Conservation (phyloP, 768 basidiomycete species). For the Inosperma sp. region DNA sequence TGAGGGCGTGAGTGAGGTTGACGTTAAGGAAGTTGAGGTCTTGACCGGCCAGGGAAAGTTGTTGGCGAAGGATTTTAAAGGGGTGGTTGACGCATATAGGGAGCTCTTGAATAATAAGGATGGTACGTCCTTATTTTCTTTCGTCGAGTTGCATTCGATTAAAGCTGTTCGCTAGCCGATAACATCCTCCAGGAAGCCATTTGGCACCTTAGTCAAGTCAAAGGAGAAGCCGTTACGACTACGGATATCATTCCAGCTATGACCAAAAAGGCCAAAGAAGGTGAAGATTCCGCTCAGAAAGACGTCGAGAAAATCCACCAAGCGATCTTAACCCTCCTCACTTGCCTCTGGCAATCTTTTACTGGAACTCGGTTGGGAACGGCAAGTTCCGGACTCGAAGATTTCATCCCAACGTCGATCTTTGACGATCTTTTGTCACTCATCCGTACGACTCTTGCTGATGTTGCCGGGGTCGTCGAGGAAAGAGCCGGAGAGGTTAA, state of each 20-base stretch:
- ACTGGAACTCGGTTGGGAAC: slow-evolving; percentile 45
- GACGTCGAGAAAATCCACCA: slow-evolving; percentile 49
- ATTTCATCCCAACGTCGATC: no score
- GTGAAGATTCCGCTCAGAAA: slow-evolving; percentile 41
- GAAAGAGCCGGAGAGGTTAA: slow-evolving; percentile 48
- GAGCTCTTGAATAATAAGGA: slow-evolving; percentile 53
- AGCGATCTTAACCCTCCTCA: slow-evolving; percentile 47
- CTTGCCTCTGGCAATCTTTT: slow-evolving; percentile 49
- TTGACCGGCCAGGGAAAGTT: slow-evolving; percentile 54
- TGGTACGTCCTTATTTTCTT: slow-evolving; percentile 29
- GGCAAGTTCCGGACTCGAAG: no score
- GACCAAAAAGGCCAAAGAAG: slow-evolving; percentile 32
- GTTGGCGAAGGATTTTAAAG: slow-evolving; percentile 46
- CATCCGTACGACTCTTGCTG: slow-evolving; percentile 57
- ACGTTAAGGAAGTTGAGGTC: slow-evolving; percentile 24
- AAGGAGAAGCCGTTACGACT: slow-evolving; percentile 26
- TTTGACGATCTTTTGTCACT: slow-evolving; percentile 64
- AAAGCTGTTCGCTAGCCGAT: slow-evolving; percentile 42
- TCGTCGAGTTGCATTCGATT: not conserved
- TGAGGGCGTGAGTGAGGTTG: not conserved
- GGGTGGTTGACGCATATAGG: slow-evolving; percentile 56
- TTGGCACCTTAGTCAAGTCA: slow-evolving; percentile 58
- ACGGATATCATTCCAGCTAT: slow-evolving; percentile 21
- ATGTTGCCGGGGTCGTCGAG: slow-evolving; percentile 59
- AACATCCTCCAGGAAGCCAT: slow-evolving; percentile 60